These are phyloP conservation scores for Penicillium thymicola DNA, from an alignment of 2,329 filamentous ascomycete species.

Conservation along the genomic window DNA sequence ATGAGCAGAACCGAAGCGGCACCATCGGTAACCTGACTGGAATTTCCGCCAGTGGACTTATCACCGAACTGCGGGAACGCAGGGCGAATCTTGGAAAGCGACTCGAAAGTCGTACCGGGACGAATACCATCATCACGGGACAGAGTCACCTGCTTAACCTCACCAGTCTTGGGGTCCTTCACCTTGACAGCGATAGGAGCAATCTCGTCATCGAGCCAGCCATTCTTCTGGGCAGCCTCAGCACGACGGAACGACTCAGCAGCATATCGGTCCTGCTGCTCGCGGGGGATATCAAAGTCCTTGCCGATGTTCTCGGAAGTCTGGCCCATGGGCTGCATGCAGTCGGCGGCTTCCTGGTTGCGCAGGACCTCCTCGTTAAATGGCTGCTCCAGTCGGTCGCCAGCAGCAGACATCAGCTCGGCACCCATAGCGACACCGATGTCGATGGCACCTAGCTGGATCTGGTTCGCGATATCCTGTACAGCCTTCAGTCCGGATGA, in stretches of 20 bases:
- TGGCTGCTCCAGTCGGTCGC: constrained; percentile 65
- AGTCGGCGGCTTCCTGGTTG: constrained; percentile 76
- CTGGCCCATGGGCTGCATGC: constrained; percentile 95
- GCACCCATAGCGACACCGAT: constrained; percentile 83
- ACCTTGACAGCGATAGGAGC: constrained; percentile 77
- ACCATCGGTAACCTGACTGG: constrained; percentile 91
- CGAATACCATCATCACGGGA: constrained; percentile 87
- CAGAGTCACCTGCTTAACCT: constrained; percentile 72
- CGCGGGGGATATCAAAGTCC: constrained; percentile 80
- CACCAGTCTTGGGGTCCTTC: constrained; percentile 78
- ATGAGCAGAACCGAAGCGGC: constrained; percentile 85
- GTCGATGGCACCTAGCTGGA: constrained; percentile 75
- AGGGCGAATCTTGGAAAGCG: constrained; percentile 76
- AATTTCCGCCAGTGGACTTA: constrained; percentile 86
- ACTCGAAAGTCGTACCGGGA: constrained; percentile 81
- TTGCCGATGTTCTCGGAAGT: constrained; percentile 93
- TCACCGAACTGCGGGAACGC: constrained; percentile 90
- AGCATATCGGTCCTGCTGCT: constrained; percentile 79
- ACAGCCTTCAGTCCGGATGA: constrained; percentile 93
- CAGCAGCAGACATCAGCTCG: constrained; percentile 78
- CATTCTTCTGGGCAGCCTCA: constrained; percentile 84
- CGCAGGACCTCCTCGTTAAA: constrained; percentile 75
- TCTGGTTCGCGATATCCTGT: constrained; percentile 90
- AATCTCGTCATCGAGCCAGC: constrained; percentile 93
- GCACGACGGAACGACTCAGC: constrained; percentile 84